Evolutionary conservation across 2,329 filamentous ascomycete genomes (phyloP).

Genomic region (Exophiala oligosperma): DNA sequence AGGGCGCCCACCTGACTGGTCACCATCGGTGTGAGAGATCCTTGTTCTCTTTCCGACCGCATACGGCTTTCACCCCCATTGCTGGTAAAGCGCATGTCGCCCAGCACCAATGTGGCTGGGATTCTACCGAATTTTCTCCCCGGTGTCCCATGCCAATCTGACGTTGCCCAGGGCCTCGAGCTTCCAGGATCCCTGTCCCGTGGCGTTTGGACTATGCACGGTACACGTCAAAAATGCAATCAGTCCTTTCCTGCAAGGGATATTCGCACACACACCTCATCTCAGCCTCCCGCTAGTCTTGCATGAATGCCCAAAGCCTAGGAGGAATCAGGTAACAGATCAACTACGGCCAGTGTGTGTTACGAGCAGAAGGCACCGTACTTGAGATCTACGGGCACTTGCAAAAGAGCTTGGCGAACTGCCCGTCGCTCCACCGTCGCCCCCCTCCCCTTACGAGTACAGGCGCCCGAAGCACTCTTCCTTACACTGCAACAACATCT

Average conservation of each 20-base stretch:
- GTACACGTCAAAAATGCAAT: slow-evolving; percentile 1
- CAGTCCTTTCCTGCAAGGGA: background rate
- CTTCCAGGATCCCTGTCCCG: background rate
- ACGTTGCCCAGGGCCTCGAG: background rate
- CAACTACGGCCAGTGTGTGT: background rate
- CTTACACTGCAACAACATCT: too few species aligned
- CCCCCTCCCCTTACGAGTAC: too few species aligned
- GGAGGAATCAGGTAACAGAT: background rate
- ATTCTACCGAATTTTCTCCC: slow-evolving; percentile 1
- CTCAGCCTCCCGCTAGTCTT: background rate
- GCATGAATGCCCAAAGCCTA: too few species aligned
- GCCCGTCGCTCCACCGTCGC: too few species aligned
- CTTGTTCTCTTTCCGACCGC: slow-evolving; percentile 15
- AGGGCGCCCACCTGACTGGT: slow-evolving; percentile 17
- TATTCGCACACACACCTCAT: background rate
- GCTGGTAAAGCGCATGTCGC: background rate
- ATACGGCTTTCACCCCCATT: background rate
- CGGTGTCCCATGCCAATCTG: slow-evolving; percentile 4
- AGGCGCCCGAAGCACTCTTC: too few species aligned
- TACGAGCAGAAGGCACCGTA: background rate
- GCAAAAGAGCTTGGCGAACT: background rate
- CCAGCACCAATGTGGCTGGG: slow-evolving; percentile 4
- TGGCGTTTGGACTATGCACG: background rate
- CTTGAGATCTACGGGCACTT: background rate
- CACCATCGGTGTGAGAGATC: background rate